Evolutionary conservation across 495 filamentous ascomycete species (phyloP).

Genomic region (Hypoxylon crocopeplum): DNA sequence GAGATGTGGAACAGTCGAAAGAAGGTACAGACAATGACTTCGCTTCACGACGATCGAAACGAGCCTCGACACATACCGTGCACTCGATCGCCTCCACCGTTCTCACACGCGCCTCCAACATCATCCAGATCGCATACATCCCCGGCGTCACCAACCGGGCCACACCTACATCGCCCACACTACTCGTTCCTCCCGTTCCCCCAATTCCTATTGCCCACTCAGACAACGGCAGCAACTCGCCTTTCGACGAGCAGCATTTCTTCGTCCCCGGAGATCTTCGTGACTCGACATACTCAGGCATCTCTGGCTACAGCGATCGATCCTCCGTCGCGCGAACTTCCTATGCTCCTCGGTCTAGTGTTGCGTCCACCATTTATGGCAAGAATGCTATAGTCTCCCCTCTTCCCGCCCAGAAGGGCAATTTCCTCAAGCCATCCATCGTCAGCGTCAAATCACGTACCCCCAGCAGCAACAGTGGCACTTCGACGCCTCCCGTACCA

Average conservation of each 20-base stretch:
- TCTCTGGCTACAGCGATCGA: slow-evolving; percentile 68
- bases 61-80: slow-evolving; percentile 84
- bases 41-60: slow-evolving; percentile 65
- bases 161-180: slow-evolving; percentile 76
- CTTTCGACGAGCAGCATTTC: slow-evolving; percentile 82
- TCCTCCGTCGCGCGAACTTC: slow-evolving; percentile 71
- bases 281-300: slow-evolving; percentile 79
- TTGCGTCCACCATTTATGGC: slow-evolving; percentile 90
- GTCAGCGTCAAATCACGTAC: slow-evolving; percentile 81
- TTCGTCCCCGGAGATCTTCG: slow-evolving; percentile 93
- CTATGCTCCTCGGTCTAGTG: slow-evolving; percentile 74
- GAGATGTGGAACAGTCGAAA: slow-evolving; percentile 57
- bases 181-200: slow-evolving; percentile 90
- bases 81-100: slow-evolving; percentile 94
- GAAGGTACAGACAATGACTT: slow-evolving; percentile 64
- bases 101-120: slow-evolving; percentile 93
- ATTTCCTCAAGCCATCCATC: slow-evolving; percentile 84
- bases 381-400: slow-evolving; percentile 83
- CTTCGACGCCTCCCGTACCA: slow-evolving; percentile 62
- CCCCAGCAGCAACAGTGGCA: slow-evolving; percentile 50
- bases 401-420: slow-evolving; percentile 81
- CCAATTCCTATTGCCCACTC: slow-evolving; percentile 79
- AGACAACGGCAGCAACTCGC: slow-evolving; percentile 60
- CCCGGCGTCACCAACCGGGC: slow-evolving; percentile 96
- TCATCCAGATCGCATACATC: slow-evolving; percentile 99